Evolutionary conservation across 805 yeast genomes (phyloP), one percentile per base, ranked within the genome.

Genomic region (Cyberlindnera misumaiensis): DNA sequence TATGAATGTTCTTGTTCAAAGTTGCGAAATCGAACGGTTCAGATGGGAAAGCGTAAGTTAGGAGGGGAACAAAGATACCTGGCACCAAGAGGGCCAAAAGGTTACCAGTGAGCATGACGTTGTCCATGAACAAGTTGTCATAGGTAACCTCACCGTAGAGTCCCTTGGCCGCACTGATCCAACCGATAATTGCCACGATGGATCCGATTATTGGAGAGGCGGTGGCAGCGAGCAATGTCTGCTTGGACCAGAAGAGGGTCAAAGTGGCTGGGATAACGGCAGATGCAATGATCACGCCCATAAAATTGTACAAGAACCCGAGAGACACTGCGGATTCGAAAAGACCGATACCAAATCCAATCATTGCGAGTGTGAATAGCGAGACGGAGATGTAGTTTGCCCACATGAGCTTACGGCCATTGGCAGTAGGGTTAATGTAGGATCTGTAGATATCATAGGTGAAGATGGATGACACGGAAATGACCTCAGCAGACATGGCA

Each of bases 41-140:
- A 4, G 82, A 77, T 39, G 77, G 78, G 59, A 80, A 80, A 55
- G 78, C 76, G 28, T 69, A 65, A 0, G 93, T 82, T 39, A 87
- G 64, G 9, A 80, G 53, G 20, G 94, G 88, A 35, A 79, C 65
- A 40, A 79, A 69, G 13, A 87, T 59, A 13, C 74, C 53, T 9
- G 96, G 95, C 2, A 89, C 73, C 38, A 77, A 65, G 44, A 88
- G 63, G 0, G 96, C 90, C 37, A 86, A 88, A 34, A 86, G 77
- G 59, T 88, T 88, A 43, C 96, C 96, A 3, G 81, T 79, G 45
- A 87, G 69, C 96, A 89, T 89, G 30, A 96, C 83, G 55, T 84
- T 73, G 59, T 89, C 95, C 46, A 71, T 74, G 48, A 90, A 93
- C n/a, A 94, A 77, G 40, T 59, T 63, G 57, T 68, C 63, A 32